Base-by-base conservation (phyloP, 1,139 yeast species). In the Pichia norvegensis region DNA sequence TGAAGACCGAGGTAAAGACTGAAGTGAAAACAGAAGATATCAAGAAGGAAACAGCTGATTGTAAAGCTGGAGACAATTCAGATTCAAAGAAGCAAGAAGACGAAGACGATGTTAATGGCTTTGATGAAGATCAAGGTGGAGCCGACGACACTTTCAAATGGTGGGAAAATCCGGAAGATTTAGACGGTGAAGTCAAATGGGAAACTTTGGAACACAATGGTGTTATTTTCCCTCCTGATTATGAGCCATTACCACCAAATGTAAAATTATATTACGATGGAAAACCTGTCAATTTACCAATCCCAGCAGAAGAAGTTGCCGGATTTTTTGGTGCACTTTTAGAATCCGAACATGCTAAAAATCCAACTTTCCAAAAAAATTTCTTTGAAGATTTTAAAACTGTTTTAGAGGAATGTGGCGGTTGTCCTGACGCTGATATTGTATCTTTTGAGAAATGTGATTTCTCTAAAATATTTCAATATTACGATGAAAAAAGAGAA, bases 291-390 rank as follows among this genome's bases (percentile, higher is more conserved):
- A 69, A 68, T 25, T 69, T 90, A 50, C 92, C 95, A 0, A 66
- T 69, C 1, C 85, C 74, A 47, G 97, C 97, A 2, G 98, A 92
- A 65, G 97, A 92, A 64, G 97, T 92, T 33, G 97, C 97, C 0
- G 97, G 97, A 0, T 90, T 88, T 61, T 92, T 73, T 64, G 97
- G 85, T 17, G 96, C 96, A 8, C 75, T 90, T 78, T 52, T 90
- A 39, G 90, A 85, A 55, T 76, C 94, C 0, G 97, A 88, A 55
- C 97, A 90, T 64, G 95, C 90, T 14, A 74, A 79, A 53, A 90
- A 88, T 60, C 90, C 95, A 0, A 81, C 78, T 1, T 92, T 92
- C 64, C 95, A 82, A 55, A 76, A 80, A 60, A 92, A 92, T 63
- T 92, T 92, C 67, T 90, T 90, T 57, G 65, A 70, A 25, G 98